A percentile compares a stretch with the other conserved stretches of the same genome.
phyloP scores from a whole-genome alignment of 2,329 filamentous ascomycete species.

The Alternaria longipes region DNA sequence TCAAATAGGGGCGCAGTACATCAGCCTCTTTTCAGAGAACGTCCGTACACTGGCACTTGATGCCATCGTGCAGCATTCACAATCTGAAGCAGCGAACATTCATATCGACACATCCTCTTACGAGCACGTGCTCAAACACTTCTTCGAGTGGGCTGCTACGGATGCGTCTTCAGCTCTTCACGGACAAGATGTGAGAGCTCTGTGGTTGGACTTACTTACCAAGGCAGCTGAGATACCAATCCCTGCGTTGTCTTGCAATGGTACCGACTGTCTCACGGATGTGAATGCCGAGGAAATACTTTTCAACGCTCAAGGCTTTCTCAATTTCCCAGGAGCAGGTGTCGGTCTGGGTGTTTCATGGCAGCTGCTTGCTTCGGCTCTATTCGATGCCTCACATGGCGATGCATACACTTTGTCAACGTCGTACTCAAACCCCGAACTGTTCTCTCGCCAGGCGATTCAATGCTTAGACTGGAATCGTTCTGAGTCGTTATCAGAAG shows the following conservation, averaged over 20 bases:
- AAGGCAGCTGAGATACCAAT: constrained; percentile 48
- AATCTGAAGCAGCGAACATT: constrained; percentile 47
- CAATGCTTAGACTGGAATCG: constrained; percentile 49
- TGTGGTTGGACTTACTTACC: constrained; percentile 34
- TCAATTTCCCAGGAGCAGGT: constrained; percentile 8
- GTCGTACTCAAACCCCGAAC: constrained; percentile 22
- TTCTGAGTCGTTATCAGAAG: not conserved
- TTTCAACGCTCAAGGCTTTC: constrained; percentile 20
- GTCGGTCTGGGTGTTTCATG: constrained; percentile 6
- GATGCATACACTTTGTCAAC: constrained; percentile 51
- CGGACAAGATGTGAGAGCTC: constrained; percentile 32
- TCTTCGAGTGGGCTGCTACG: constrained; percentile 52
- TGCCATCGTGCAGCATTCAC: constrained; percentile 56
- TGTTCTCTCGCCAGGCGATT: constrained; percentile 45
- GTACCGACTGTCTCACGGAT: constrained; percentile 24
- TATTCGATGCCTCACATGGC: constrained; percentile 45
- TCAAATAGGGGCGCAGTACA: constrained; percentile 56
- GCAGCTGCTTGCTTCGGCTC: constrained; percentile 26
- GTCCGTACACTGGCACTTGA: constrained; percentile 57
- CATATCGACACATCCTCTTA: constrained; percentile 51
- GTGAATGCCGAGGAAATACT: constrained; percentile 48
- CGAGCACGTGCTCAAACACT: constrained; percentile 48
- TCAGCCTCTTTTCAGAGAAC: constrained; percentile 56
- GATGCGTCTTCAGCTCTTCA: constrained; percentile 43
- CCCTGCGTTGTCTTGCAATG: constrained; percentile 48